Conservation (phyloP, 2,329 filamentous ascomycete genomes). For the Pyrenophora tritici-repentis region DNA sequence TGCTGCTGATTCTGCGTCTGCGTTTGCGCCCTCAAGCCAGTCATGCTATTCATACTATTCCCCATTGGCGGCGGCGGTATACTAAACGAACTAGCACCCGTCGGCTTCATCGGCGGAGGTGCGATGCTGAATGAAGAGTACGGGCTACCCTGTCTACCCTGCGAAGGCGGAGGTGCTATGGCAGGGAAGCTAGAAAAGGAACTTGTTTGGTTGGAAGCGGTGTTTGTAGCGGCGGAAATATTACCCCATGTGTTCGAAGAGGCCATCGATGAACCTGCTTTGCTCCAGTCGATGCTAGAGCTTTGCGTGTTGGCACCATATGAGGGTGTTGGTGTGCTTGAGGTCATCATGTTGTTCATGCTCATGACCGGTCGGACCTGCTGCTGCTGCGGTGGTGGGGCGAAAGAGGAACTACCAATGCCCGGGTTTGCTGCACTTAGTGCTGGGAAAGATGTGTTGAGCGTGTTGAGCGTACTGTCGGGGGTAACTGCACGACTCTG, state of each 20-base stretch:
- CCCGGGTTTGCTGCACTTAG: conserved; percentile 43
- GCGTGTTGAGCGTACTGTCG: conserved; percentile 53
- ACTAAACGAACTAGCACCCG: conserved; percentile 24
- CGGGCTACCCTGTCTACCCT: conserved; percentile 31
- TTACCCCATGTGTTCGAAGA: conserved; percentile 34
- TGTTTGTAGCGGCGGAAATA: conserved; percentile 13
- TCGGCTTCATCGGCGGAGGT: conserved; percentile 40
- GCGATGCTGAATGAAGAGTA: conserved; percentile 47
- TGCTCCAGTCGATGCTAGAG: conserved; percentile 39
- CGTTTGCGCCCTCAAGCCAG: conserved; percentile 31
- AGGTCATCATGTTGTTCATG: conserved; percentile 41
- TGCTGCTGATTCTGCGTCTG: conserved; percentile 26
- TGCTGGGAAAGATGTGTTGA: conserved; percentile 46
- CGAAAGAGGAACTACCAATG: conserved; percentile 41
- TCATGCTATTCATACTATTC: conserved; percentile 28
- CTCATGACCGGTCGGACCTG: conserved; percentile 41
- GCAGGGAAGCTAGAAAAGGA: conserved; percentile 53
- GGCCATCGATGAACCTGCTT: conserved; percentile 26
- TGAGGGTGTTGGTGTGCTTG: conserved; percentile 28
- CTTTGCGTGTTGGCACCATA: conserved; percentile 26
- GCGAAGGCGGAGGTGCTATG: conserved; percentile 56
- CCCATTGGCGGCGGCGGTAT: conserved; percentile 35
- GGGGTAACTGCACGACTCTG: conserved; percentile 57
- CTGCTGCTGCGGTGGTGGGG: conserved; percentile 49
- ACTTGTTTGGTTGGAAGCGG: conserved; percentile 9